Evolutionary conservation across 2,329 filamentous ascomycete species (phyloP).

Genomic region (Colletotrichum gigasporum): DNA sequence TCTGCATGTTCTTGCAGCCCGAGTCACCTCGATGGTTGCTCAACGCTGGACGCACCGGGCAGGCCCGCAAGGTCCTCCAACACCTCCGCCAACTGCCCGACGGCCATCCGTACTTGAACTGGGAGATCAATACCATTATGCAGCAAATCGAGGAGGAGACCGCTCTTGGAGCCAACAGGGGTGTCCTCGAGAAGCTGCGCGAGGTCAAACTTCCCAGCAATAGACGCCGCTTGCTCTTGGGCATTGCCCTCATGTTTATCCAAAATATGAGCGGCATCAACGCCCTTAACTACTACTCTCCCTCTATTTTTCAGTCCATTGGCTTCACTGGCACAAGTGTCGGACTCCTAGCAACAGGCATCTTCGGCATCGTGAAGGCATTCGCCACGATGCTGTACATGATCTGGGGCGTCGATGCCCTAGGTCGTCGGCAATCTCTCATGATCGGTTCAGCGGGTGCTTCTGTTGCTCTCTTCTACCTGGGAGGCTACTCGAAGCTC

Average conservation of each 20-base stretch:
- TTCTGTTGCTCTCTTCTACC: constrained; percentile 43
- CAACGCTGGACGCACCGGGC: constrained; percentile 44
- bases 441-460: constrained; percentile 36
- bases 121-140: constrained; percentile 62
- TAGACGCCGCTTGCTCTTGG: constrained; percentile 67
- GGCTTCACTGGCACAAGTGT: constrained; percentile 67
- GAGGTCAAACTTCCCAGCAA: constrained; percentile 25
- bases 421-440: constrained; percentile 34
- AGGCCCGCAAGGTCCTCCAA: constrained; percentile 47
- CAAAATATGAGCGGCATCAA: constrained; percentile 32
- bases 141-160: constrained; percentile 64
- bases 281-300: constrained; percentile 47
- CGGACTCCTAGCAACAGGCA: constrained; percentile 69
- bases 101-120: constrained; percentile 50
- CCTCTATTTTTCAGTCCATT: constrained; percentile 70
- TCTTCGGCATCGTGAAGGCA: constrained; percentile 70
- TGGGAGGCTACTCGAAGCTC: constrained; percentile 37
- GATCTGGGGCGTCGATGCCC: constrained; percentile 34
- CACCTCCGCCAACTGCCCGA: constrained; percentile 49
- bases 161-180: background rate
- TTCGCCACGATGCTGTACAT: constrained; percentile 33
- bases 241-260: constrained; percentile 48
- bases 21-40: constrained; percentile 49
- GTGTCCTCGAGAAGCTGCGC: constrained; percentile 3
- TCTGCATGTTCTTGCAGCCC: constrained; percentile 43